Conservation (phyloP, 1,284 basidiomycete species). For the Chalciporus sp. region DNA sequence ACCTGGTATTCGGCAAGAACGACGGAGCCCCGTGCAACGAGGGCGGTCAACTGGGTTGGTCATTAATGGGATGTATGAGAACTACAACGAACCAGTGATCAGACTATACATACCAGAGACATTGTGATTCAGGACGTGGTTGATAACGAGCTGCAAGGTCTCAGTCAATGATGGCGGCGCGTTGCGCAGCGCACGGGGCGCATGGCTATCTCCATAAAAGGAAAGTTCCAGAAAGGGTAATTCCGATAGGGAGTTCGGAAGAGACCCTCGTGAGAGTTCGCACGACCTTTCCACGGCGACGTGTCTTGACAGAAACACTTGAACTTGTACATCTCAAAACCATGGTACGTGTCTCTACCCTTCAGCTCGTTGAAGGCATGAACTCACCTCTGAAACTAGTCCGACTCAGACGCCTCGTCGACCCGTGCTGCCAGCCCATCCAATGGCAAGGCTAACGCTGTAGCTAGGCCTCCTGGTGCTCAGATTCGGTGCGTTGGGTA, state of each 20-base stretch:
- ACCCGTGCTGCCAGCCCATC: conserved; percentile 44
- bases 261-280: conserved; percentile 13
- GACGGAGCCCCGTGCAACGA: conserved; percentile 78
- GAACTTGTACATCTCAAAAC: conserved; percentile 14
- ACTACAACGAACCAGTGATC: conserved; percentile 12
- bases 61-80: background rate
- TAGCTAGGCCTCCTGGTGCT: conserved; percentile 74
- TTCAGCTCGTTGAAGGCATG: background rate
- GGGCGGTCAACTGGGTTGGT: conserved; percentile 71
- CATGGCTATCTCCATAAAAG: background rate
- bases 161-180: background rate
- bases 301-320: conserved; percentile 2
- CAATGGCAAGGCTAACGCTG: conserved; percentile 43
- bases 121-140: conserved; percentile 24
- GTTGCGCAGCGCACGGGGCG: too few species aligned
- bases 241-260: conserved; percentile 9
- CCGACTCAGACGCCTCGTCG: conserved; percentile 63
- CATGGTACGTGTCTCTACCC: conserved; percentile 28
- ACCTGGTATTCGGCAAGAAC: conserved; percentile 85
- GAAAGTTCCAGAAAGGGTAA: conserved; percentile 18
- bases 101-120: conserved; percentile 38
- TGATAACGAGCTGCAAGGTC: background rate
- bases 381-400: conserved; percentile 39
- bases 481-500: conserved; percentile 61
- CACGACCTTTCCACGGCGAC: conserved; percentile 32